Evolutionary conservation across 495 filamentous ascomycete species (phyloP), one percentile per base, ranked within the genome.

Genomic region (Melanomma pulvis-pyrius): DNA sequence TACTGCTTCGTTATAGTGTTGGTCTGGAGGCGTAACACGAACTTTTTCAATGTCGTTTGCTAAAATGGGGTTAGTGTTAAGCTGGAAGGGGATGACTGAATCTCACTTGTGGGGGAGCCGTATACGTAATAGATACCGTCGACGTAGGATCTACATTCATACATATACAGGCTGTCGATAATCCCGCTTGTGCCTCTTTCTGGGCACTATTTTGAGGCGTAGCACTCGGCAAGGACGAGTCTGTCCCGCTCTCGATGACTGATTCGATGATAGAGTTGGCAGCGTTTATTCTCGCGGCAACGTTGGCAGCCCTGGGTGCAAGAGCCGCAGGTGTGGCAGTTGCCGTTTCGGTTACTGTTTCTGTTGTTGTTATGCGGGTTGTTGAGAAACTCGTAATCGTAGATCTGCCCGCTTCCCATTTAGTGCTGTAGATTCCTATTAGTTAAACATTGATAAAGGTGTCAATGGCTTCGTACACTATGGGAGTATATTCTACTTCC

Each of bases 401-500:
- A 25, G 26, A 24, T 7, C 2, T 12, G 11, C 4, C 11, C 9
- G 51, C 7, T 9, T 19, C 13, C n/a, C 22, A 17, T 17, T 6
- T 19, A 2, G 34, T 53, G 11, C 59, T 50, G 19, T 50, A 2
- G 21, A 50, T 24, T 11, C n/a, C 12, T 24, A 19, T 50, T 6
- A 50, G 22, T 25, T 50, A 3, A 8, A 17, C 13, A 1, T 15
- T 11, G 13, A 5, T n/a, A 25, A 53, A n/a, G 29, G 1, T 5
- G 25, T 1, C 32, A 61, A 5, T 19, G 19, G 30, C 53, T 21
- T n/a, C 39, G n/a, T 70, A 74, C 74, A 68, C 66, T n/a, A 36
- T 65, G 1, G 68, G 68, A 0, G 70, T 73, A 46, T 51, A 65
- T 2, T 74, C 70, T 13, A 68, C 68, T 30, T 41, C 59, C 15